A percentile compares a stretch with the other conserved stretches of the same genome.
These are phyloP conservation scores for Ilyonectria sp. DNA, from an alignment of 2,329 filamentous ascomycete species.

Conservation along the genomic window DNA sequence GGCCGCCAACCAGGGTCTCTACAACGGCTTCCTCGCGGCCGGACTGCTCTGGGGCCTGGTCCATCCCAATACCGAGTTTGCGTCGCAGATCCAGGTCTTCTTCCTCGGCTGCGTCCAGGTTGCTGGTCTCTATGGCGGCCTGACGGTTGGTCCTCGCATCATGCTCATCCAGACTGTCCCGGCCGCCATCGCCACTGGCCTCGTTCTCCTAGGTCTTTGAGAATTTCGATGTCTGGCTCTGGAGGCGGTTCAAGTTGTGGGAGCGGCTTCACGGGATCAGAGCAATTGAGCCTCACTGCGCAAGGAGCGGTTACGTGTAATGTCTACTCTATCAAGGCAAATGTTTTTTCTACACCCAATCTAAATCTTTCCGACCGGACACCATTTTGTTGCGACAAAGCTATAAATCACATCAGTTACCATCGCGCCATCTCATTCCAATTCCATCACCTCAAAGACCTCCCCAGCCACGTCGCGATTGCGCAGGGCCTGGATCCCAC, in stretches of 20 bases:
- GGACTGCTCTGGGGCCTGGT: constrained; percentile 64
- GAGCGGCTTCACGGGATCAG: neutral
- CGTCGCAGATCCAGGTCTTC: constrained; percentile 62
- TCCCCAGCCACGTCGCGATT: no score
- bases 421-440: no score
- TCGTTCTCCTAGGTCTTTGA: constrained; percentile 47
- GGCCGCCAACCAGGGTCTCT: constrained; percentile 67
- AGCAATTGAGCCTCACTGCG: neutral
- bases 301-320: neutral
- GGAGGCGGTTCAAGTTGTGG: neutral
- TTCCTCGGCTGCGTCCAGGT: constrained; percentile 62
- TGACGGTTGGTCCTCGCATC: constrained; percentile 59
- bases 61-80: constrained; percentile 60
- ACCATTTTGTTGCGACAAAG: neutral
- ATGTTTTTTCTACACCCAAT: neutral
- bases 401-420: neutral
- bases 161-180: constrained; percentile 59
- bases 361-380: neutral
- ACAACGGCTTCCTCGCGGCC: constrained; percentile 68
- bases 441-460: no score
- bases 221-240: neutral
- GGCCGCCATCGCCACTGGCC: constrained; percentile 48
- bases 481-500: no score
- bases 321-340: neutral
- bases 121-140: constrained; percentile 62